Base-by-base conservation (phyloP, 1,284 basidiomycete species). In the Flammula alnicola region DNA sequence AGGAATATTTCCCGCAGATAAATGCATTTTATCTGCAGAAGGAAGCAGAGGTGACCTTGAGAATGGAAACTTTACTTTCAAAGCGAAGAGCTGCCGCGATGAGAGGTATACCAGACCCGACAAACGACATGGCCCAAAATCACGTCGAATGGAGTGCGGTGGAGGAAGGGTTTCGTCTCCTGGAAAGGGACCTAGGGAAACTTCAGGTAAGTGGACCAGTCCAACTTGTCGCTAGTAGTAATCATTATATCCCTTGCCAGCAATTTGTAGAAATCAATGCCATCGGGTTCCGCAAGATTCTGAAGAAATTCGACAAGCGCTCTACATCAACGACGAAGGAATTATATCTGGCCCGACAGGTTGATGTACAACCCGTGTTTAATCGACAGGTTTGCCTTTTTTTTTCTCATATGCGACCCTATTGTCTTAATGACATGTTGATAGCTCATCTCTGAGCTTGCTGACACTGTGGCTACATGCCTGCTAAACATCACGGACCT, bases 1-100 rank as follows among this genome's bases (percentile, higher is more conserved):
- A 27, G 53, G 44, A 32, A 37, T 47, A 32, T 51, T 16, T 19
- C 16, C 20, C 37, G 11, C 65, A 97, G 95, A 98, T 99, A 76
- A 99, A 99, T 73, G 84, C 88, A n/a, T 99, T 99, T 67, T 99
- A 99, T 72, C 82, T 99, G 41, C 93, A 96, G 71, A 98, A 97
- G 71, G 97, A 99, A 70, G 91, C 95, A 9, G 95, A 98, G 62
- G 83, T 99, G 44, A 94, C 93, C 66, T 72, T 96, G 55, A 83
- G 95, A 42, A 84, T 99, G 51, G 87, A 96, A 61, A 97, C 95
- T 0, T 78, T 99, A 12, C 80, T 99, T 38, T 94, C 94, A 29
- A 98, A 98, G 70, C 87, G 96, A 55, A 86, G 95, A 68, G 86
- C 88, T 8, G 90, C 89, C 9, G 88, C 86, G 17, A 75, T 81